These are phyloP conservation scores for Pythium volutum DNA, from an alignment of 352 stramenopile genomes.

Conservation along the genomic window DNA sequence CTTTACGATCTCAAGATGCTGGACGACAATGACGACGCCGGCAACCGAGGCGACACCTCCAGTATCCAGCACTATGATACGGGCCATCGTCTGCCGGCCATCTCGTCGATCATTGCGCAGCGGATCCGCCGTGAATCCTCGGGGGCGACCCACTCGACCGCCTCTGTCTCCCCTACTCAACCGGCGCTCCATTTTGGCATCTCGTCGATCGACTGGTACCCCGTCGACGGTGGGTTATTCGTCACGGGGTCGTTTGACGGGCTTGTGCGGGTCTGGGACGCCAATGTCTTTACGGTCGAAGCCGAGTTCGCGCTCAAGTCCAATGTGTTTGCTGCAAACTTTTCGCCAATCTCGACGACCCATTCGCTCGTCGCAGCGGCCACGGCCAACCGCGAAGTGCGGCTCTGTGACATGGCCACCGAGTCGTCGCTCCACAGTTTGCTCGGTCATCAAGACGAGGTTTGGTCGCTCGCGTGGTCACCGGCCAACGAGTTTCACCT, in stretches of 20 bases:
- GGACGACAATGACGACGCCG: conserved; percentile 40
- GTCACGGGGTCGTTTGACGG: conserved; percentile 71
- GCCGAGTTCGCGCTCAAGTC: conserved; percentile 51
- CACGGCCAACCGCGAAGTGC: conserved; percentile 53
- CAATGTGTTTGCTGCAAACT: conserved; percentile 64
- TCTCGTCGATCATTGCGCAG: conserved; percentile 24
- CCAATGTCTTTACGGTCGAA: conserved; percentile 66
- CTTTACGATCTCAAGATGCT: conserved; percentile 60
- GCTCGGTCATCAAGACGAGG: conserved; percentile 70
- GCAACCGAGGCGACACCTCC: neutral
- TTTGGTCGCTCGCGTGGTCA: conserved; percentile 81
- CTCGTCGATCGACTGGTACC: conserved; percentile 85
- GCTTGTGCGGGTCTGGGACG: conserved; percentile 74
- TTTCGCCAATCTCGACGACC: conserved; percentile 53
- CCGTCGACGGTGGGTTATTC: conserved; percentile 78
- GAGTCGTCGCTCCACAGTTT: conserved; percentile 62
- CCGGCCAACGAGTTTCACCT: conserved; percentile 68
- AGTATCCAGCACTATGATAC: conserved; percentile 31
- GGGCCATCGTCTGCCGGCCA: conserved; percentile 28
- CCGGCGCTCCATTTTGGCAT: conserved; percentile 51
- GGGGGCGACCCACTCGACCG: neutral
- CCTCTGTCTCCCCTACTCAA: neutral
- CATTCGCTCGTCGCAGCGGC: conserved; percentile 71
- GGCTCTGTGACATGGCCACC: conserved; percentile 75
- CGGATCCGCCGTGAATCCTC: neutral